A percentile compares a stretch with the other conserved stretches of the same genome.
These are phyloP conservation scores for Glycine tomentella DNA, from an alignment of 306 rosid species.

Conservation along the genomic window DNA sequence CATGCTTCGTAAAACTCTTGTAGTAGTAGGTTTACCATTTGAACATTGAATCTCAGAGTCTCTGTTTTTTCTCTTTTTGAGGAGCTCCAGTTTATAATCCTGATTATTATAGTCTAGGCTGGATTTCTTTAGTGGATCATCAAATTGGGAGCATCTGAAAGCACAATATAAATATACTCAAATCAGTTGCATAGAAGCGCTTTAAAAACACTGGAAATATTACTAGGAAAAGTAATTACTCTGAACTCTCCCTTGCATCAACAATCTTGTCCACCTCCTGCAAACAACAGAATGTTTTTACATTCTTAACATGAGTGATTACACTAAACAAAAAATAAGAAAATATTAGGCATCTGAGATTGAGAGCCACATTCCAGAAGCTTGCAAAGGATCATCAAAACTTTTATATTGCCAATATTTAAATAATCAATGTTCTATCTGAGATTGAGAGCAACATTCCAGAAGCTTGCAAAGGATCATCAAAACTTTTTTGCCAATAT, in stretches of 20 bases:
- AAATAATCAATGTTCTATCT: not conserved
- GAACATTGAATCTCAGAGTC: conserved; percentile 49
- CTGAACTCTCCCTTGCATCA: conserved; percentile 61
- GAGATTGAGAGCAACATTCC: not conserved
- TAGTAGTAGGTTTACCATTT: conserved; percentile 46
- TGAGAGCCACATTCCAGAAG: conserved; percentile 22
- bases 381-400: conserved; percentile 27
- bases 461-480: conserved; percentile 27
- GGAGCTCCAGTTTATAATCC: conserved; percentile 49
- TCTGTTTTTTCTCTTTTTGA: conserved; percentile 54
- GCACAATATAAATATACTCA: conserved; percentile 40
- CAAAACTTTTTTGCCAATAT: conserved; percentile 6
- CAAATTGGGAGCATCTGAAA: conserved; percentile 71
- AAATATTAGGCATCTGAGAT: conserved; percentile 10
- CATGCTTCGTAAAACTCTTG: conserved; percentile 67
- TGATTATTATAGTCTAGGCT: conserved; percentile 43
- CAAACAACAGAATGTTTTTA: conserved; percentile 39
- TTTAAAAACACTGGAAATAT: conserved; percentile 21
- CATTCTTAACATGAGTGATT: not conserved
- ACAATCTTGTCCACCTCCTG: conserved; percentile 65
- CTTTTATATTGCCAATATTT: not conserved
- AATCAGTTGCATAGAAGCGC: conserved; percentile 27
- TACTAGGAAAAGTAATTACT: conserved; percentile 54
- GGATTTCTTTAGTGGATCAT: conserved; percentile 54
- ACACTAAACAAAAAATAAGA: not conserved